Evolutionary conservation across 2,329 filamentous ascomycete genomes (phyloP).

Genomic region (Esteya vermicola): DNA sequence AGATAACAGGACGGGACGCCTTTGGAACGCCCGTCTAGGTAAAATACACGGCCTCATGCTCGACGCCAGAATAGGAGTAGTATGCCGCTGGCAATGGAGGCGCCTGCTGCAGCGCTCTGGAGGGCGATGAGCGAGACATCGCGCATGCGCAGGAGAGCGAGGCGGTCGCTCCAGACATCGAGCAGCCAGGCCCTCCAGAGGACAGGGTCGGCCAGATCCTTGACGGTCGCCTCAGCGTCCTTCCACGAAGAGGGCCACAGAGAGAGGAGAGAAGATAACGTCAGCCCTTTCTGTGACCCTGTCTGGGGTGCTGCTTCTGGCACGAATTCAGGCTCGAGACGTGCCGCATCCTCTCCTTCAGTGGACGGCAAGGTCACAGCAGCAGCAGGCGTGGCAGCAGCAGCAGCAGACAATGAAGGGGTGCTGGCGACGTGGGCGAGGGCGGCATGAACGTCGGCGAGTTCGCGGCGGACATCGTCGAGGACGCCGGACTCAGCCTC

Average conservation of each 20-base stretch:
- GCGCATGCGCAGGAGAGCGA: slow-evolving; percentile 48
- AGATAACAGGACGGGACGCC: no score
- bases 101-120: slow-evolving; percentile 54
- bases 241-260: slow-evolving; percentile 22
- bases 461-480: slow-evolving; percentile 31
- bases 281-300: not conserved
- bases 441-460: slow-evolving; percentile 19
- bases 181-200: slow-evolving; percentile 33
- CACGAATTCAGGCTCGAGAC: no score
- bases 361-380: not conserved
- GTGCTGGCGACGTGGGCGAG: slow-evolving; percentile 12
- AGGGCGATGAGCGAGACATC: slow-evolving; percentile 57
- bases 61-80: slow-evolving; percentile 1
- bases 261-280: not conserved
- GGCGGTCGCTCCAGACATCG: slow-evolving; percentile 53
- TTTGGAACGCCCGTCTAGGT: no score
- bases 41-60: slow-evolving; percentile 13
- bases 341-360: no score
- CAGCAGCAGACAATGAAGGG: not conserved
- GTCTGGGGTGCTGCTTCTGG: no score
- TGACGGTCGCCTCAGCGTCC: slow-evolving; percentile 18
- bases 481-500: slow-evolving; percentile 54
- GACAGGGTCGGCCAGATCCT: slow-evolving; percentile 22
- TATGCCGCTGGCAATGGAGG: slow-evolving; percentile 14
- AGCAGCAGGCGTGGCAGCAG: not conserved